Conservation (phyloP, 2,329 filamentous ascomycete species). For the Dichotomopilus funicola region DNA sequence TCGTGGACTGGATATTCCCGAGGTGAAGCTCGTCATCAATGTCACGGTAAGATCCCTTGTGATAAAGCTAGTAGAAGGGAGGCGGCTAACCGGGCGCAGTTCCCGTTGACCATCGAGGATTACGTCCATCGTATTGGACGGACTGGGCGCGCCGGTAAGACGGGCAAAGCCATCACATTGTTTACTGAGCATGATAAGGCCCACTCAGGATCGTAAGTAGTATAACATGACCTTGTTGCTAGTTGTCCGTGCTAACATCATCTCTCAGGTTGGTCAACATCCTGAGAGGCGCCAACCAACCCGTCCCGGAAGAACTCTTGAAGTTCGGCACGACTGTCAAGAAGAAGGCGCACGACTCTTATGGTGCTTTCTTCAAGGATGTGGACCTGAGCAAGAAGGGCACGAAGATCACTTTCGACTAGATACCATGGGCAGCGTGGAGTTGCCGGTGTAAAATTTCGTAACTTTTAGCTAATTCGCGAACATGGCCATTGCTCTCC, state of each 20-base stretch:
- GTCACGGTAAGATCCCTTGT: conserved; percentile 53
- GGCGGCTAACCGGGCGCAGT: conserved; percentile 40
- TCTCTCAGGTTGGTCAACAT: conserved; percentile 75
- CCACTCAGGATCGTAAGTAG: conserved; percentile 75
- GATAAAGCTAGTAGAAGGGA: too few species aligned
- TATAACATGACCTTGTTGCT: background rate
- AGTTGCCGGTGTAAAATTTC: background rate
- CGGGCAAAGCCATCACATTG: conserved; percentile 81
- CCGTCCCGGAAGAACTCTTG: conserved; percentile 80
- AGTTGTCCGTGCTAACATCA: conserved; percentile 17
- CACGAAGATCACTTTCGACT: conserved; percentile 89
- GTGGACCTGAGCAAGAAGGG: conserved; percentile 75
- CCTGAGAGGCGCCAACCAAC: conserved; percentile 84
- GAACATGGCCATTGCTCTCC: background rate
- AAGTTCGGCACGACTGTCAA: conserved; percentile 98
- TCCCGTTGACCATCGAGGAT: conserved; percentile 91
- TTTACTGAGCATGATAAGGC: conserved; percentile 95
- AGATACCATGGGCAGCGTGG: background rate
- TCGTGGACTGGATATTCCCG: conserved; percentile 87
- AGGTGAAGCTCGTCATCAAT: conserved; percentile 91
- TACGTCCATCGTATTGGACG: conserved; percentile 96
- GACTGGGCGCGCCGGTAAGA: conserved; percentile 87
- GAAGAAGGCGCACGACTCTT: conserved; percentile 95
- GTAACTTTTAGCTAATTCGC: background rate
- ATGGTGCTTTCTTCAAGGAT: conserved; percentile 94